Base-by-base conservation (phyloP, 1,284 basidiomycete species). In the Phellopilus nigrolimitatus region DNA sequence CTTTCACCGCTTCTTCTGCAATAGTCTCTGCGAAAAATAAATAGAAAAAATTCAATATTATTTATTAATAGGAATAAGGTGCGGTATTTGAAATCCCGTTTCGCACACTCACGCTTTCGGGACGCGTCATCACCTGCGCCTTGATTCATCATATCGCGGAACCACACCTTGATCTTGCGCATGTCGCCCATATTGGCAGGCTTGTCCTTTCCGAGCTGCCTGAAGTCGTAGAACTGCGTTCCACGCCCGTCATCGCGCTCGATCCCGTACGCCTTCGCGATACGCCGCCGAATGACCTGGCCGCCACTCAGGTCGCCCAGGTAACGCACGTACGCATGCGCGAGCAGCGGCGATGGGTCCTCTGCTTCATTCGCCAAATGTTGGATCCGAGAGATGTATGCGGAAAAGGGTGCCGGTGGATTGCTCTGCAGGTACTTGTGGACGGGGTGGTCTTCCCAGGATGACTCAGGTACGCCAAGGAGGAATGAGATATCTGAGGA, bases 261-360 rank as follows among this genome's bases (percentile, higher is more conserved):
- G 1, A 91, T 72, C 6, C 67, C 74, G 62, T 90, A 91, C 9
- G 83, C 78, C 66, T 85, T 85, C 15, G 74, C 73, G 19, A 90
- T 68, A 36, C 71, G 73, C 34, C 78, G 73, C 25, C 80, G 73
- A 59, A 92, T 84, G 56, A 79, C 73, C 69, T 92, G 90, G 0
- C 91, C 90, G 13, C 90, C 90, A 42, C 81, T 85, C 28, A 92
- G 73, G 66, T 93, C 90, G 51, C 89, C 90, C n/a, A 93, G 76
- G 67, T 92, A 92, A 31, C 89, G 78, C 13, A 90, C 86, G 62
- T 91, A 91, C 0, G 88, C 76, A 65, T 92, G 89, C 0, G 88
- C 82, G 12, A 92, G 75, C 19, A 92, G 75, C 3, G 53, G 53
- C 1, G 53, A 55, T 9, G 53, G 48, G 28, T 55, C 53, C 9